These are phyloP conservation scores for Telfairia occidentalis DNA, from an alignment of 331 rosid genomes.

Conservation along the genomic window DNA sequence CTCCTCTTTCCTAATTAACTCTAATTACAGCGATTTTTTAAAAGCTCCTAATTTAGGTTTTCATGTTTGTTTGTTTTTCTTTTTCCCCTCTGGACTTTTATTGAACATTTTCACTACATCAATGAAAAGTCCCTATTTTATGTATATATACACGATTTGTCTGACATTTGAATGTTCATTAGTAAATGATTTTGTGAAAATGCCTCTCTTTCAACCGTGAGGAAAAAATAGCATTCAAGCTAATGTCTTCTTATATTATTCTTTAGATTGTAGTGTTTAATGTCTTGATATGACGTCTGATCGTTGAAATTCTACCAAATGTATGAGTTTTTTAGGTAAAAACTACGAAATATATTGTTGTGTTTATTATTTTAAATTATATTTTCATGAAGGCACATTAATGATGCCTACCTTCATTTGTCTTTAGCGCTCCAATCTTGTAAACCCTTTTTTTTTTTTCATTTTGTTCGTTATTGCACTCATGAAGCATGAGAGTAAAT, in stretches of 20 bases:
- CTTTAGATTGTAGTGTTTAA: background rate
- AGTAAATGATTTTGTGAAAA: background rate
- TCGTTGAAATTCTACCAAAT: too few species aligned
- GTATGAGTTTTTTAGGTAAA: too few species aligned
- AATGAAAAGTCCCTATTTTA: background rate
- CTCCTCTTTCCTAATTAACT: background rate
- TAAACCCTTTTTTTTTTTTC: background rate
- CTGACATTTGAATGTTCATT: background rate
- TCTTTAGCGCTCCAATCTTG: background rate
- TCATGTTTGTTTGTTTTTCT: too few species aligned
- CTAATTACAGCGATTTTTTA: background rate
- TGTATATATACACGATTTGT: too few species aligned
- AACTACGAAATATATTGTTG: background rate
- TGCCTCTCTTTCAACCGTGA: background rate
- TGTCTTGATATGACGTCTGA: background rate
- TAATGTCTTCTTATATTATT: too few species aligned
- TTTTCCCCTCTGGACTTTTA: too few species aligned
- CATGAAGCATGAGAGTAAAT: background rate
- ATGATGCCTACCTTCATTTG: background rate
- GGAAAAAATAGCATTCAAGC: too few species aligned
- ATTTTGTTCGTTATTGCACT: background rate
- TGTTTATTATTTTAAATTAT: background rate
- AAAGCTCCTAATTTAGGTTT: background rate
- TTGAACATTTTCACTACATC: too few species aligned
- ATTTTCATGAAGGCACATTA: background rate